A percentile compares a stretch with the other conserved stretches of the same genome.
Evolutionary conservation across 257 asterid species (phyloP).

Genomic region (Rauvolfia tetraphylla): DNA sequence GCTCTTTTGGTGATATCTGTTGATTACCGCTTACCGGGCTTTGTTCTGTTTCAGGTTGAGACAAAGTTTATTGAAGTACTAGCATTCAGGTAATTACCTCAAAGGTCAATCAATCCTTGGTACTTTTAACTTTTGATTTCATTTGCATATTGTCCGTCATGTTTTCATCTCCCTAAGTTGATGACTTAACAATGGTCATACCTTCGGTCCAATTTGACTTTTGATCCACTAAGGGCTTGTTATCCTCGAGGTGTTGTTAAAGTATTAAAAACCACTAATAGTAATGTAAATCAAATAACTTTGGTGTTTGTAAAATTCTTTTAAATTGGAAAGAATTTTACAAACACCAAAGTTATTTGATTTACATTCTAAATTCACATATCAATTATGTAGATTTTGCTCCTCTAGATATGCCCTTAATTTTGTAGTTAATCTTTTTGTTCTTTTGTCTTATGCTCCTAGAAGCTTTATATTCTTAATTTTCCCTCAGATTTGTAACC

Average conservation of each 20-base stretch:
- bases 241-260: background rate
- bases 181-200: background rate
- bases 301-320: no score
- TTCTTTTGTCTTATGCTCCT: background rate
- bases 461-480: background rate
- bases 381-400: background rate
- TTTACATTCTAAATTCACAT: background rate
- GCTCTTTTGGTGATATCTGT: conserved; percentile 13
- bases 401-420: background rate
- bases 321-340: background rate
- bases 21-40: conserved; percentile 11
- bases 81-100: conserved; percentile 67
- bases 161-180: background rate
- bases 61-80: conserved; percentile 72
- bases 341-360: background rate
- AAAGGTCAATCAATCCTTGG: background rate
- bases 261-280: background rate
- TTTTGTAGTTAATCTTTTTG: background rate
- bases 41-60: conserved; percentile 54
- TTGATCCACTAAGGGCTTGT: background rate
- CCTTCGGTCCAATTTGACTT: background rate
- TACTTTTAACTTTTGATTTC: background rate
- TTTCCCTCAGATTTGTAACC: background rate
- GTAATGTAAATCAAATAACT: no score
- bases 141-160: background rate